Base-by-base conservation (phyloP, 1,139 yeast species). In the Geotrichum candidum region DNA sequence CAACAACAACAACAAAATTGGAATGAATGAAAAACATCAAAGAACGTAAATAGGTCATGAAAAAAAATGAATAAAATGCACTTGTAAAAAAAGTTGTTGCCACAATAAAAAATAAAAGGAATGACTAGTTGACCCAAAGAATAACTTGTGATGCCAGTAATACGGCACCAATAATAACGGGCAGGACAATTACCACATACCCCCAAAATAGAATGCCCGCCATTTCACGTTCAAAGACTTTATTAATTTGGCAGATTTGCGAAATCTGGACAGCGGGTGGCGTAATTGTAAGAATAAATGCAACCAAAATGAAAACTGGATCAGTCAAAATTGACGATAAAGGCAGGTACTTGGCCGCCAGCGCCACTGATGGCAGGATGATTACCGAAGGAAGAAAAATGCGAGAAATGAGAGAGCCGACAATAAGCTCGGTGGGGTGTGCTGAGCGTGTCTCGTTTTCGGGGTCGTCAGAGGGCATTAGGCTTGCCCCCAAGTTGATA, bases 211-310 rank as follows among this genome's bases (percentile, higher is more conserved):
- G 78, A 11, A 88, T 91, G 3, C 90, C 88, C 0, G 91, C 85
- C 94, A 88, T 88, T 72, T 88, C 96, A 69, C 82, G 80, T 70
- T 88, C 94, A 72, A 84, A 88, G 38, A 88, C 81, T 65, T 83
- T 85, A 72, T 88, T 88, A 66, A 88, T 76, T 71, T 87, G 95
- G 65, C 90, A 87, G 67, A 88, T 88, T 72, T 88, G 95, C 51
- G 91, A 85, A 58, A 88, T 79, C 76, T 88, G 95, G 68, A 88
- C 87, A 4, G 95, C 95, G 0, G 95, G 95, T 1, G 95, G 95
- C 1, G 91, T 83, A 1, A 87, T 82, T 4, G 94, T 87, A 58
- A 88, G 79, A 29, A 88, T 78, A 69, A 88, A 88, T 27, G 89
- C 82, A 51, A 89, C 90, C 64, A 88, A 84, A 67, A 88, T 76